Evolutionary conservation across 306 rosid genomes (phyloP).

Genomic region (Mimosa bimucronata): DNA sequence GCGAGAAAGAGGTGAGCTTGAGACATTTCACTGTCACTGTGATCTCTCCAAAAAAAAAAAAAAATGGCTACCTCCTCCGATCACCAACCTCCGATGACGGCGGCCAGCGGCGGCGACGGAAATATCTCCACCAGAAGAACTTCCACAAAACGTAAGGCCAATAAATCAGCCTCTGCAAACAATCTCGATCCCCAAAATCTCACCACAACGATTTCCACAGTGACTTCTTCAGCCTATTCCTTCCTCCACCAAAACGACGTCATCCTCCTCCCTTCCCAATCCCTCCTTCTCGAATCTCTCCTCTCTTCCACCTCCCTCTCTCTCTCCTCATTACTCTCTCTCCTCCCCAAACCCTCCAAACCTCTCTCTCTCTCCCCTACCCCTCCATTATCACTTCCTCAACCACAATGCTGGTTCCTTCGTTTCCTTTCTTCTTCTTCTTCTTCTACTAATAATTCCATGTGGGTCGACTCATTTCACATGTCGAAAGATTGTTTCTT

Average conservation of each 20-base stretch:
- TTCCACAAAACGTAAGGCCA: conserved; percentile 31
- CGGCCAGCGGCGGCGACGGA: conserved; percentile 13
- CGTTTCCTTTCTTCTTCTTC: conserved; percentile 65
- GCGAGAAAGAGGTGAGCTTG: neutral
- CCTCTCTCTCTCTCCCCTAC: conserved; percentile 31
- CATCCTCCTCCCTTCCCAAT: conserved; percentile 61
- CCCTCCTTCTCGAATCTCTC: conserved; percentile 59
- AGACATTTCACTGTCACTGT: neutral
- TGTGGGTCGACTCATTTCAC: conserved; percentile 64
- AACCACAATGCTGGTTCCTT: conserved; percentile 61
- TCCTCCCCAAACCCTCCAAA: conserved; percentile 24
- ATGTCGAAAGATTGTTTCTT: conserved; percentile 66
- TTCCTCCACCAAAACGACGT: conserved; percentile 70
- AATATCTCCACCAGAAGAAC: neutral
- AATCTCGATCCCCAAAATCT: conserved; percentile 31
- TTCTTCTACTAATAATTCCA: conserved; percentile 44
- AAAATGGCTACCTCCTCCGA: too few species aligned
- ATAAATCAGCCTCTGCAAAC: conserved; percentile 13
- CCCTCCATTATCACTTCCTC: conserved; percentile 16
- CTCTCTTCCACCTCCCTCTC: conserved; percentile 45
- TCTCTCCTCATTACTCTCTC: conserved; percentile 38
- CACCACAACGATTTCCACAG: conserved; percentile 38
- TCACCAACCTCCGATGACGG: conserved; percentile 28
- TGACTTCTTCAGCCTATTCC: conserved; percentile 48
- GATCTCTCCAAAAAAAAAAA: neutral